Base-by-base conservation (phyloP, 2,329 filamentous ascomycete species). In the Penicillium aurantiogriseum region DNA sequence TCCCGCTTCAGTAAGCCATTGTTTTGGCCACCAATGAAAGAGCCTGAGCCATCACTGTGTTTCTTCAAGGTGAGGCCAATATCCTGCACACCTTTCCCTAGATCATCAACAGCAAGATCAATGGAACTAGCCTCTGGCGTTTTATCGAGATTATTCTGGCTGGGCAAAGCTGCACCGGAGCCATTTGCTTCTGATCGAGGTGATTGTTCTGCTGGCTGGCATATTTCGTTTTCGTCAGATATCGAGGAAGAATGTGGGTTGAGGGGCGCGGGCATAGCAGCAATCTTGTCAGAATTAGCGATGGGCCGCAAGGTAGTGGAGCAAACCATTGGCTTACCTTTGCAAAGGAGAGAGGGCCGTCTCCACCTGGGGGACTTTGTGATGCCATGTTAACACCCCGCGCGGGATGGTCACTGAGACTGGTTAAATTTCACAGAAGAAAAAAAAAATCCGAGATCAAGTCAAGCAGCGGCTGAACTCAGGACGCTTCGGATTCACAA, bases 291-390 rank as follows among this genome's bases (percentile, higher is more conserved):
- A 21, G 54, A 51, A 57, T 72, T 51, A 73, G 63, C 50, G 21
- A 50, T 45, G 42, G 25, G 27, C 29, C 39, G 21, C 36, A 31
- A 58, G 17, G 27, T 33, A 19, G 33, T 48, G 10, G 9, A 29
- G 13, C 9, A 21, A 6, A 29, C 5, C 19, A 2, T n/a, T 10
- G 33, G 38, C 40, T 57, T 78, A 90, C 89, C 83, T 90, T 91
- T 76, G 89, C 89, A 80, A 92, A 92, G 43, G 88, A 90, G 66
- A 87, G 83, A 75, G 68, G 68, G 52, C 65, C 58, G 38, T 69
- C 67, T 63, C 65, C 68, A 54, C 61, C 56, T 36, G 66, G 62
- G 52, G 67, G 64, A 56, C 62, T 64, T 51, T 73, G 66, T 29
- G 72, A 71, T 62, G 67, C 64, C 73, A 76, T 76, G 53, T 58